Base-by-base conservation (phyloP, 73 alveolate species). In the Blepharisma japonicum region DNA sequence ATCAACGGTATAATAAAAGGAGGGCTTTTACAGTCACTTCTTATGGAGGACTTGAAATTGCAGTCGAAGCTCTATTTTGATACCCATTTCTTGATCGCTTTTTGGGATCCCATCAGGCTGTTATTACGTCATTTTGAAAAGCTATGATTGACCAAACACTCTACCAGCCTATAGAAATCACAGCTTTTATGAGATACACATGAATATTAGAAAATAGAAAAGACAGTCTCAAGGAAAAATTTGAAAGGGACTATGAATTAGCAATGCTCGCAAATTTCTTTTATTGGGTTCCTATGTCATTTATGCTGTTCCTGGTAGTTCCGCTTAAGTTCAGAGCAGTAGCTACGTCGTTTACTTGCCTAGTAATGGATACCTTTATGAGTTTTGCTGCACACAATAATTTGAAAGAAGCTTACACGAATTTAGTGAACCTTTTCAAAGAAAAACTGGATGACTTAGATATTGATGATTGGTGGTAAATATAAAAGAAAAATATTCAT, bases 311-410 rank as follows among this genome's bases (percentile, higher is more conserved):
- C 21, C 21, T 14, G 3, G n/a, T 51, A 18, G 66, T 51, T 3
- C 66, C 66, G 66, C n/a, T 51, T 14, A 51, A 18, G 66, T 51
- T 51, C 21, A 51, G 66, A 18, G 66, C 66, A 14, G n/a, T 51
- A 1, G n/a, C 21, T 51, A 51, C 21, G 2, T 11, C 66, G n/a
- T 11, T 11, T 11, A 51, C 66, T 51, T 14, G 27, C 4, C 21
- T 51, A 18, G 66, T 51, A 14, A 51, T 51, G n/a, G 66, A 51
- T 51, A 18, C 21, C 27, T 14, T 51, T 11, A 51, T 51, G 66
- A 14, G 27, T 51, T 51, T 51, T 51, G 66, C 66, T 51, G 21
- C 66, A 14, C 66, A 51, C 21, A 51, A 51, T 4, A 51, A 51
- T 18, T 51, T 51, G 4, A 51, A 18, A 14, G 27, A 51, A 51